Percentiles rank a stretch among this genome's conserved stretches.
phyloP scores from a whole-genome alignment of 306 rosid genomes.

The Cercis canadensis region DNA sequence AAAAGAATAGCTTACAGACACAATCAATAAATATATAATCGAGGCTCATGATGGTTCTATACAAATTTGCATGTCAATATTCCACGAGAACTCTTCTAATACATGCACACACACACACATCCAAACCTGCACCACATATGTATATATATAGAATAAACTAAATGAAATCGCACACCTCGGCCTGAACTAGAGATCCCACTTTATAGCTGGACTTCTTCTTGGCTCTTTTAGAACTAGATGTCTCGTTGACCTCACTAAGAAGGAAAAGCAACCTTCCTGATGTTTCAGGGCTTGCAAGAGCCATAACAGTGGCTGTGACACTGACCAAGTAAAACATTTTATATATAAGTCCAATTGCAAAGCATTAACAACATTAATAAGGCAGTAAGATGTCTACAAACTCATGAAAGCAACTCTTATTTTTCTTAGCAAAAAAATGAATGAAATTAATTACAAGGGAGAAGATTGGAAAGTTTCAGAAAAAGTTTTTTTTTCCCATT shows the following conservation, averaged over 20 bases:
- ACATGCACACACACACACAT: neutral
- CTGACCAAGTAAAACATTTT: constrained; percentile 55
- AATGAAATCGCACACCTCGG: constrained; percentile 76
- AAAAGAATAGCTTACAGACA: neutral
- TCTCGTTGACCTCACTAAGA: constrained; percentile 58
- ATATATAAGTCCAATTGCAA: constrained; percentile 27
- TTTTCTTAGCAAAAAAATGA: neutral
- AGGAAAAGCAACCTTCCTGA: constrained; percentile 76
- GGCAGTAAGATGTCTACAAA: neutral
- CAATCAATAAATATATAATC: constrained; percentile 1
- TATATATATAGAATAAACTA: too few species aligned
- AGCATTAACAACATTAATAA: constrained; percentile 9
- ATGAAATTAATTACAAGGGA: neutral
- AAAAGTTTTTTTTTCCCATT: neutral
- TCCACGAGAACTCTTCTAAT: constrained; percentile 7
- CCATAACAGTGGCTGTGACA: constrained; percentile 72
- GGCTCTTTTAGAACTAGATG: constrained; percentile 74
- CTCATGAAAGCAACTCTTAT: neutral
- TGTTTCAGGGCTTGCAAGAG: constrained; percentile 79
- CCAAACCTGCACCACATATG: too few species aligned
- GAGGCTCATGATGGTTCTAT: constrained; percentile 18
- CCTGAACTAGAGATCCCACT: constrained; percentile 89
- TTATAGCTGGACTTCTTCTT: constrained; percentile 72
- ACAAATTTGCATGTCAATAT: neutral
- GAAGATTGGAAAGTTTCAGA: constrained; percentile 9